Evolutionary conservation across 2,329 filamentous ascomycete genomes (phyloP).

Genomic region (Fusarium aywerte): DNA sequence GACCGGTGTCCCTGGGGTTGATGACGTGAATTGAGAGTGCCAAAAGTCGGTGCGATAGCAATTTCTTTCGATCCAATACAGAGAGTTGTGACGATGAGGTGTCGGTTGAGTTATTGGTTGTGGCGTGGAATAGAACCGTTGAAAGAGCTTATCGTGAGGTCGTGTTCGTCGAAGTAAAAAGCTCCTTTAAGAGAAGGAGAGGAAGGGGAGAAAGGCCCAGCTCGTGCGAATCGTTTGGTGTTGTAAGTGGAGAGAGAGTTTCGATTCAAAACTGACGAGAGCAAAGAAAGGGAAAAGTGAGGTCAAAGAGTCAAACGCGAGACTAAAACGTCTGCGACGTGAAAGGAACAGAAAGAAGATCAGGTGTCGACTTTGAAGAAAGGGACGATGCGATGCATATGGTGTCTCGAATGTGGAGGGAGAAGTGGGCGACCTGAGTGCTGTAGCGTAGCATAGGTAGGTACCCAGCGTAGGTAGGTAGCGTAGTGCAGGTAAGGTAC

Average conservation of each 20-base stretch:
- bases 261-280: background rate
- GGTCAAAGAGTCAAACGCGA: conserved; percentile 30
- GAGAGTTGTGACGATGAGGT: background rate
- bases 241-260: background rate
- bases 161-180: background rate
- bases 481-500: no score
- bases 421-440: conserved; percentile 38
- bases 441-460: conserved; percentile 5
- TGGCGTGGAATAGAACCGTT: background rate
- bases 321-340: conserved; percentile 35
- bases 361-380: conserved; percentile 39
- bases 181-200: conserved; percentile 1
- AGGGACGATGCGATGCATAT: conserved; percentile 48
- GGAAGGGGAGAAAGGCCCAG: background rate
- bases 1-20: conserved; percentile 45
- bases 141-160: conserved; percentile 7
- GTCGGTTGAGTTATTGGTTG: background rate
- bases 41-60: conserved; percentile 18
- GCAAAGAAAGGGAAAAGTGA: background rate
- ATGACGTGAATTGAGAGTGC: conserved; percentile 24
- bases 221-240: background rate
- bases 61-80: background rate
- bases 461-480: background rate
- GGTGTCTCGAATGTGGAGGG: conserved; percentile 50
- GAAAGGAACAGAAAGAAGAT: conserved; percentile 41